Evolutionary conservation across 2,329 filamentous ascomycete species (phyloP), one percentile per base, ranked within the genome.

Genomic region (Volutella citrinella): DNA sequence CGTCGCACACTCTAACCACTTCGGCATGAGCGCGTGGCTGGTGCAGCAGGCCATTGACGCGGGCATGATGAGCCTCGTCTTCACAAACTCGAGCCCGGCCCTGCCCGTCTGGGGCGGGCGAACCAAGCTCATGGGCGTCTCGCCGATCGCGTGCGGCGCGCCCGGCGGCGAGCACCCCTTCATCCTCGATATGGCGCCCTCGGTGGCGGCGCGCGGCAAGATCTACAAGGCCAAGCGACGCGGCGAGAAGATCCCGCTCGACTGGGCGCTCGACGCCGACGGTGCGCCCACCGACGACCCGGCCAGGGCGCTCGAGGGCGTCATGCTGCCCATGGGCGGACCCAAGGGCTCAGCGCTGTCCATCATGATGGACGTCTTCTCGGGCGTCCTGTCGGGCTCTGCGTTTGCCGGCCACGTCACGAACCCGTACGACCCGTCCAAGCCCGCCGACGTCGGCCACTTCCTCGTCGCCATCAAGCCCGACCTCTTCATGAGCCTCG

Each of bases 291-390:
- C 85, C 0, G 76, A 84, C 36, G 84, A 93, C 48, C 85, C 87
- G 0, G 74, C 70, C 2, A 71, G 70, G 14, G 87, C 87, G 0
- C 63, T 93, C 9, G 76, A 78, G 20, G 86, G 86, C 2, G 84
- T 90, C 5, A 91, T 93, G 87, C 63, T 91, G 14, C 86, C 87
- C 0, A 89, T 93, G 83, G 86, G 86, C 4, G 87, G 87, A 0
- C 85, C 87, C 0, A 93, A 93, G 59, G 87, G 87, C 0, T 86
- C 82, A 3, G 87, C 76, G 0, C 58, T 93, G 24, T 68, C 84
- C 1, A 77, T 93, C 35, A 91, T 89, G 84, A 93, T 93, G 87
- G 86, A 93, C 54, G 83, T 94, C 3, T 91, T 93, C 54, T 89
- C 84, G 0, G 87, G 86, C 0, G 82, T 86, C 0, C 52, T 93